These are phyloP conservation scores for Monosporascus sp. DNA, from an alignment of 2,329 filamentous ascomycete species.

Conservation along the genomic window DNA sequence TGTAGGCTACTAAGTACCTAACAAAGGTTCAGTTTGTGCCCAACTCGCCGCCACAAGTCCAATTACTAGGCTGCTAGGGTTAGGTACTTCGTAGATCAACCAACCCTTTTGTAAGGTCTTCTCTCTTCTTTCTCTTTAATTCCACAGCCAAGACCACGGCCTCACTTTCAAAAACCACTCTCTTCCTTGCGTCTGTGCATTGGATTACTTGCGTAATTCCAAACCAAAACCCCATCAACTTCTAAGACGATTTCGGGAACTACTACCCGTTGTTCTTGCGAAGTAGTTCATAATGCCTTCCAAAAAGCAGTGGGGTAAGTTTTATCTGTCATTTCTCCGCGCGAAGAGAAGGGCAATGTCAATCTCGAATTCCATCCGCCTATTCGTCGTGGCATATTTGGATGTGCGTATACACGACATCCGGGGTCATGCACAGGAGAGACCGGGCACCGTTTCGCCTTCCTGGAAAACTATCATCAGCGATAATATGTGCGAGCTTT, in stretches of 20 bases:
- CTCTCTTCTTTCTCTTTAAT: too few species aligned
- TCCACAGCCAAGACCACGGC: neutral
- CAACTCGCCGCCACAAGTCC: too few species aligned
- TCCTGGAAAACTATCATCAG: neutral
- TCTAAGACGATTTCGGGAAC: neutral
- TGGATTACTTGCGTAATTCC: neutral
- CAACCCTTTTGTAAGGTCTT: too few species aligned
- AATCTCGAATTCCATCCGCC: neutral
- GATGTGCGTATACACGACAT: neutral
- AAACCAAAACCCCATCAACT: neutral
- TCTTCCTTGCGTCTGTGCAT: neutral
- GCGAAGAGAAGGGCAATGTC: slow-evolving; percentile 6
- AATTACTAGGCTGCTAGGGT: too few species aligned
- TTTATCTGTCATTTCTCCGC: slow-evolving; percentile 9
- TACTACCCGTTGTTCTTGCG: slow-evolving; percentile 8
- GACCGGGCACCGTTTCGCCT: neutral
- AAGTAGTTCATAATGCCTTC: slow-evolving; percentile 27
- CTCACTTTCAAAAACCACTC: too few species aligned
- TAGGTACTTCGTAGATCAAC: too few species aligned
- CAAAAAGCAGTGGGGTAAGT: slow-evolving; percentile 36
- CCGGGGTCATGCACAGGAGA: neutral
- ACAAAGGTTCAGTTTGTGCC: too few species aligned
- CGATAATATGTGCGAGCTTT: slow-evolving; percentile 5
- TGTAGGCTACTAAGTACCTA: too few species aligned
- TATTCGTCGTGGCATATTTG: neutral